Base-by-base conservation (phyloP, 2,329 filamentous ascomycete species). In the Cadophora sp. region DNA sequence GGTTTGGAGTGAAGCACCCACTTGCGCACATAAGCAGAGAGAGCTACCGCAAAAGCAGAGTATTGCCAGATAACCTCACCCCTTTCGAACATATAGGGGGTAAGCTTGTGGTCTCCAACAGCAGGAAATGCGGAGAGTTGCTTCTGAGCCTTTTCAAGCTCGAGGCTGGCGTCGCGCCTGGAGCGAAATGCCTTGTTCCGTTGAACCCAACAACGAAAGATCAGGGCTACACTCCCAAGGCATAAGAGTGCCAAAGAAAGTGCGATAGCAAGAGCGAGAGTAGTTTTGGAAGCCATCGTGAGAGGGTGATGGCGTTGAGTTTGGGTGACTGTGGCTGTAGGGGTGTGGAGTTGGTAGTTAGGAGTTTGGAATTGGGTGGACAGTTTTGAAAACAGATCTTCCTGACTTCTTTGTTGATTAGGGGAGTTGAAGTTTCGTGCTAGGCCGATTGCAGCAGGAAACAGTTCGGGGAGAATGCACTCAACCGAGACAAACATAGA, bases 211-310 rank as follows among this genome's bases (percentile, higher is more conserved):
- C 3, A 56, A 20, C 53, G 27, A 20, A 20, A 0, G 11, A 56
- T 27, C n/a, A 56, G 27, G 16, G 18, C 14, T 56, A 24, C 53
- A 56, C 27, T 56, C 7, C 53, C 53, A 41, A 56, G 30, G 20
- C 27, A 56, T 4, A 56, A 4, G 11, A 56, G 11, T 22, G 30
- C 53, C 6, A 56, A 56, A 14, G 53, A 30, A 9, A 56, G 36
- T 24, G 53, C 53, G 39, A 56, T 56, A 20, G 36, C 36, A 39
- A 56, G 27, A 22, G 53, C 53, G 36, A 56, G 27, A 13, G 53
- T 16, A n/a, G 53, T 20, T 56, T 56, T 56, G 53, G 53, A 56
- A 18, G 9, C 36, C 27, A 36, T 56, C 20, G 48, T 41, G 27
- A 16, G 16, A 33, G 5, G 14, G 11, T 33, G 53, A 33, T n/a